Conservation (phyloP, 179 eudicot species). For the Sideroxylon spinosum region DNA sequence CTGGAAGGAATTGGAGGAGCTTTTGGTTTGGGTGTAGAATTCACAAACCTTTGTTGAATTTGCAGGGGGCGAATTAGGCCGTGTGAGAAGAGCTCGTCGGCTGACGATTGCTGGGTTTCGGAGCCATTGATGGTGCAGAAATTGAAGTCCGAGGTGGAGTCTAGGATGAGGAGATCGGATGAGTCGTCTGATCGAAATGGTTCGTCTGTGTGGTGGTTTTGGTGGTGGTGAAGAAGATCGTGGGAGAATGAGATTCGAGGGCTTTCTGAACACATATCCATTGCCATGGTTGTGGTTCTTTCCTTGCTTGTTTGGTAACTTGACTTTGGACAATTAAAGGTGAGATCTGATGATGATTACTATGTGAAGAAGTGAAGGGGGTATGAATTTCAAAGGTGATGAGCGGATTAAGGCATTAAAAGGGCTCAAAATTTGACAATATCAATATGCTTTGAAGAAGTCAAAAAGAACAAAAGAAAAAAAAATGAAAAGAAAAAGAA, state of each 20-base stretch:
- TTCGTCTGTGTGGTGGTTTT: conserved; percentile 13
- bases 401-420: conserved; percentile 2
- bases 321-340: neutral
- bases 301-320: neutral
- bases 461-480: neutral
- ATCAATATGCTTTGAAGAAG: neutral
- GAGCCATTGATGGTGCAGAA: conserved; percentile 7
- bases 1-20: neutral
- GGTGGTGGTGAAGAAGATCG: conserved; percentile 29
- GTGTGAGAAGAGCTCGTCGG: conserved; percentile 57
- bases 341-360: no score
- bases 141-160: conserved; percentile 47
- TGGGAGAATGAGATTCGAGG: conserved; percentile 72
- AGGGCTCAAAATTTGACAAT: neutral
- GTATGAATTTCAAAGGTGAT: neutral
- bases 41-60: conserved; percentile 12
- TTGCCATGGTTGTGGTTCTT: conserved; percentile 37
- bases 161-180: conserved; percentile 3
- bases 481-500: no score
- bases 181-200: conserved; percentile 29
- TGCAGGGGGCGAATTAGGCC: conserved; percentile 46
- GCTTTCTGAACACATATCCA: conserved; percentile 51
- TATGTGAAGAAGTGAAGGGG: neutral
- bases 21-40: neutral
- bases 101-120: conserved; percentile 33